Percentiles rank a stretch among this genome's conserved stretches.
phyloP scores from a whole-genome alignment of 371 early-diverging fungal genomes.

The Aphelidium insulamus region DNA sequence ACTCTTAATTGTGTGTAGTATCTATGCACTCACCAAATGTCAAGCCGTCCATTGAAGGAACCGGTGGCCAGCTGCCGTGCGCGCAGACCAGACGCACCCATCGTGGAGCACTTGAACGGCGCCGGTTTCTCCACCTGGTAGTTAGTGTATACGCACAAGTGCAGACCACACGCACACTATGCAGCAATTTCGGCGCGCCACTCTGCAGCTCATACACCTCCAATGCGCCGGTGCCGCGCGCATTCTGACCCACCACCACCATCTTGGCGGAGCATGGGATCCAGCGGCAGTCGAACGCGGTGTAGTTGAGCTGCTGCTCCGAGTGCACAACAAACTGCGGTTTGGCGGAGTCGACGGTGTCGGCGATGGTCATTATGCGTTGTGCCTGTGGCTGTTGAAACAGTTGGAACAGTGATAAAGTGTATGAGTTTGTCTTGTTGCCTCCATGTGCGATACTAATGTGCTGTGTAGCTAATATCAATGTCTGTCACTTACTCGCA shows the following conservation, averaged over 20 bases:
- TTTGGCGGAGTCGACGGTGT: too few species aligned
- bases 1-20: not conserved
- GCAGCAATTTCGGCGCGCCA: conserved; percentile 17
- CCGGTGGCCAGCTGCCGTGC: conserved; percentile 43
- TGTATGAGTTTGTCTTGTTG: too few species aligned
- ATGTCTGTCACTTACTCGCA: too few species aligned
- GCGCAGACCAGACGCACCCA: conserved; percentile 27
- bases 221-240: conserved; percentile 37
- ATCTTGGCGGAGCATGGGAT: conserved; percentile 40
- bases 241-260: conserved; percentile 41
- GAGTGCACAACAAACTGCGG: too few species aligned
- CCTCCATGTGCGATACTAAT: too few species aligned
- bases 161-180: conserved; percentile 18
- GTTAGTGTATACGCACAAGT: not conserved
- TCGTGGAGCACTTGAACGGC: conserved; percentile 39
- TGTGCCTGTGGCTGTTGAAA: too few species aligned
- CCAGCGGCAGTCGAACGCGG: conserved; percentile 30
- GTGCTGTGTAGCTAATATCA: too few species aligned
- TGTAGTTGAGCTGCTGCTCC: too few species aligned
- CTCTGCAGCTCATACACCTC: conserved; percentile 25
- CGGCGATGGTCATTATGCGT: too few species aligned
- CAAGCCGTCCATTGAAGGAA: conserved; percentile 42
- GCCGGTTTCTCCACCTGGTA: conserved; percentile 11
- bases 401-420: too few species aligned
- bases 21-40: conserved; percentile 19